Conservation (phyloP, 805 yeast species). For the Metschnikowia arizonensis region DNA sequence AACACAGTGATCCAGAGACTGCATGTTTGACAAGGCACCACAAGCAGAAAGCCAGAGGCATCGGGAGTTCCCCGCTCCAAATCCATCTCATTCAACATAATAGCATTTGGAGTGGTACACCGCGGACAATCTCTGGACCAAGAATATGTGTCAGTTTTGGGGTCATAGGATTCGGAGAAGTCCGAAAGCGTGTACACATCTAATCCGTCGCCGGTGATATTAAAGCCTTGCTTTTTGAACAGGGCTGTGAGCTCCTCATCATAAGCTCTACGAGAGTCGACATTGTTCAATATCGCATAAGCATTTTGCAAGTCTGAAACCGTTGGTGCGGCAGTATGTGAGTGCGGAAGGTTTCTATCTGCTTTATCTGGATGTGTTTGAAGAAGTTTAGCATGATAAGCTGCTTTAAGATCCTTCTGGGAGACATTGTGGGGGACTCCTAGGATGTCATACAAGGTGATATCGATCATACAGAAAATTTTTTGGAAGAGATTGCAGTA, state of each 20-base stretch:
- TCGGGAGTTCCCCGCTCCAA: slow-evolving; percentile 51
- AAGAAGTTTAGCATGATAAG: slow-evolving; percentile 61
- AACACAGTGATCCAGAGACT: slow-evolving; percentile 80
- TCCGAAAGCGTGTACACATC: slow-evolving; percentile 66
- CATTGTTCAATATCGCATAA: slow-evolving; percentile 50
- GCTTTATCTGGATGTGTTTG: slow-evolving; percentile 76
- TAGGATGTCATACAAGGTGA: slow-evolving; percentile 52
- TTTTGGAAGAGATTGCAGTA: no score
- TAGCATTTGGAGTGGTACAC: slow-evolving; percentile 51
- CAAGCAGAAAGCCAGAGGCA: slow-evolving; percentile 54
- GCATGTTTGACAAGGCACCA: slow-evolving; percentile 79
- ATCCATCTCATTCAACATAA: slow-evolving; percentile 57
- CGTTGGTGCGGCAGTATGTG: background rate
- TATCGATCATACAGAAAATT: no score
- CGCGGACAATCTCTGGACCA: slow-evolving; percentile 63
- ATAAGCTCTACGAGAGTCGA: slow-evolving; percentile 42
- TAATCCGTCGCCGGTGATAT: slow-evolving; percentile 59
- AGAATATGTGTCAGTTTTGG: slow-evolving; percentile 17
- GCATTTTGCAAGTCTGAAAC: slow-evolving; percentile 50
- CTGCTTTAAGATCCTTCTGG: slow-evolving; percentile 46
- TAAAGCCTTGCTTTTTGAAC: slow-evolving; percentile 36
- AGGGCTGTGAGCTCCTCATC: slow-evolving; percentile 42
- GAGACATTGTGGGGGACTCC: slow-evolving; percentile 42
- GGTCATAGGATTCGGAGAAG: slow-evolving; percentile 40
- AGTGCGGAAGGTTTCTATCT: background rate